Evolutionary conservation across 306 rosid species (phyloP).

Genomic region (Fragaria ananassa): DNA sequence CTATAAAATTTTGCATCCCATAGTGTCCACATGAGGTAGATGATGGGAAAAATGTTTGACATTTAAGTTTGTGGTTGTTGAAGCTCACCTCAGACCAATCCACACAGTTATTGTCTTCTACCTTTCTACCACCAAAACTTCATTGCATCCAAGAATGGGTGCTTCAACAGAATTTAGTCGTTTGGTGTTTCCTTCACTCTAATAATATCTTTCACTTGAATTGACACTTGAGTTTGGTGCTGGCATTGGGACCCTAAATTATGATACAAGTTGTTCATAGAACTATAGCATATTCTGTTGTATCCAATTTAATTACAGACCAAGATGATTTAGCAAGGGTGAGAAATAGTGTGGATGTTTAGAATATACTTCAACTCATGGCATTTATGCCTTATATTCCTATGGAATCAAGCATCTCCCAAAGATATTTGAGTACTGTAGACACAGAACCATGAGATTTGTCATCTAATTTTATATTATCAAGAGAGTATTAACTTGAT

Average conservation of each 20-base stretch:
- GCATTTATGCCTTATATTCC: constrained; percentile 4
- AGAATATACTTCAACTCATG: not conserved
- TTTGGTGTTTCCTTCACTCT: constrained; percentile 1
- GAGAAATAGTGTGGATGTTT: not conserved
- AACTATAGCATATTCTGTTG: constrained; percentile 18
- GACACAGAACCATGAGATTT: not conserved
- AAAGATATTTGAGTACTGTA: not conserved
- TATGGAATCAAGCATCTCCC: not conserved
- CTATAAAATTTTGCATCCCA: not conserved
- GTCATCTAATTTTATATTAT: no score
- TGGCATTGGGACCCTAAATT: constrained; percentile 13
- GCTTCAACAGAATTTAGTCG: not conserved
- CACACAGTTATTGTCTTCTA: constrained; percentile 21
- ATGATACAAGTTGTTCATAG: not conserved
- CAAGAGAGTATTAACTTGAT: no score
- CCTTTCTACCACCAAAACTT: constrained; percentile 10
- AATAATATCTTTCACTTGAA: not conserved
- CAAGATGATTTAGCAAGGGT: not conserved
- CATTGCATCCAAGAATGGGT: not conserved
- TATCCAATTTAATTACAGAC: not conserved
- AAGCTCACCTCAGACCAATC: constrained; percentile 27
- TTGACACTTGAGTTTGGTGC: constrained; percentile 7
- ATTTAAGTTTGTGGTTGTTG: constrained; percentile 33
- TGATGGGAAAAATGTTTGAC: constrained; percentile 18
- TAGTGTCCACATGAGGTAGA: constrained; percentile 22